Evolutionary conservation across 1,284 basidiomycete genomes (phyloP), one percentile per base, ranked within the genome.

Genomic region (Sporisorium sorghi): DNA sequence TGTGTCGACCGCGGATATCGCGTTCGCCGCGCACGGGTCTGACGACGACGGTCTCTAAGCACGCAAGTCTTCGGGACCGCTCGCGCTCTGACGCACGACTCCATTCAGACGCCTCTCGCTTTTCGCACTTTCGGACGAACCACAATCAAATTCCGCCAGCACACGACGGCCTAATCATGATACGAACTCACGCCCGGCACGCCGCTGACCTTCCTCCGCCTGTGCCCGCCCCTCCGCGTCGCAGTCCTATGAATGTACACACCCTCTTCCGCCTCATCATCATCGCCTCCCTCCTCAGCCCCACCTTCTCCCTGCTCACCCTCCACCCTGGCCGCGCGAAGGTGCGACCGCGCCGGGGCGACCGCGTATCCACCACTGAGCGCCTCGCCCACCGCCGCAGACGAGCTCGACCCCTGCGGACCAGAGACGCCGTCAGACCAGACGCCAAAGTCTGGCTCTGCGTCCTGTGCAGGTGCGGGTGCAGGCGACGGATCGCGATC

Each of bases 201-300:
- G 5, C 59, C 56, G 10, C 54, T 58, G 7, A 44, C 46, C 26
- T 46, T 49, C 21, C 48, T 46, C 19, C 28, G 32, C 42, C 50
- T 46, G 11, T 14, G 12, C 39, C 40, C 30, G 8, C 23, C 49
- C 19, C 30, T 37, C 39, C 21, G 19, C 11, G 47, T 51, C 0
- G 50, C 39, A 6, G 47, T 26, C 1, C 78, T 43, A 47, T 80
- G 78, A 37, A 78, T 77, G 24, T 80, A 80, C 2, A 80, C 78
- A 8, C 78, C 77, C 26, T 76, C 76, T 1, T 68, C 66, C 3
- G 71, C 63, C 9, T 35, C 51, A 43, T 76, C 76, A 6, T 66
- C 58, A 14, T 56, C 66, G 0, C 51, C 65, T 5, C 62, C 64
- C 8, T 63, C 67, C 6, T 52, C 47, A 23, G 39, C 48, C 6